Conservation (phyloP, 345 rosid genomes). For the Clarkia xantiana region DNA sequence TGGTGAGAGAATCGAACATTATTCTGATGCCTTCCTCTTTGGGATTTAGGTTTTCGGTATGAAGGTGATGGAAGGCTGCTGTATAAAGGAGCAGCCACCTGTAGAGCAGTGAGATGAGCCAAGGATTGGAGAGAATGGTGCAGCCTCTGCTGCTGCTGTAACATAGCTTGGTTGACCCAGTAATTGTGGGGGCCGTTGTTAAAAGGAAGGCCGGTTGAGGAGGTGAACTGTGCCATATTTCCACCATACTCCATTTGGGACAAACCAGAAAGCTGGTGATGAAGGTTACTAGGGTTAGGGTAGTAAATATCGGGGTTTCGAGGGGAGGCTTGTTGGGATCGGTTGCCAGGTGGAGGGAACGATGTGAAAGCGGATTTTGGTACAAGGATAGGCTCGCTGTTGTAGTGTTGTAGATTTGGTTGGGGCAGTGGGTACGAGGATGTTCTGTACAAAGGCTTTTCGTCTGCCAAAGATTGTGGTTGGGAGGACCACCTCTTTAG, state of each 20-base stretch:
- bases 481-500: constrained; percentile 75
- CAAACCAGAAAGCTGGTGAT: constrained; percentile 42
- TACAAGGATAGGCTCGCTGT: constrained; percentile 48
- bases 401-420: constrained; percentile 46
- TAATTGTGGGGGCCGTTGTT: constrained; percentile 55
- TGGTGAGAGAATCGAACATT: constrained; percentile 43
- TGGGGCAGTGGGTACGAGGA: constrained; percentile 76
- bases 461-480: constrained; percentile 40
- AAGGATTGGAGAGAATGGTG: constrained; percentile 44
- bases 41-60: constrained; percentile 43
- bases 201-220: constrained; percentile 46
- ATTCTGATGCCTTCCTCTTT: constrained; percentile 24
- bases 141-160: constrained; percentile 37
- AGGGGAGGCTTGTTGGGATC: constrained; percentile 45
- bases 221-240: constrained; percentile 39
- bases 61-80: constrained; percentile 44
- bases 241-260: constrained; percentile 54
- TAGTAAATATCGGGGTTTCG: constrained; percentile 43
- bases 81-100: constrained; percentile 38
- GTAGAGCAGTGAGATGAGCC: constrained; percentile 59
- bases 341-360: constrained; percentile 68
- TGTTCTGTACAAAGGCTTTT: constrained; percentile 64
- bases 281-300: constrained; percentile 38
- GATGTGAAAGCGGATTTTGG: constrained; percentile 67
- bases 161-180: constrained; percentile 49